phyloP scores from a whole-genome alignment of 2,329 filamentous ascomycete genomes.

The Beauveria caledonica region DNA sequence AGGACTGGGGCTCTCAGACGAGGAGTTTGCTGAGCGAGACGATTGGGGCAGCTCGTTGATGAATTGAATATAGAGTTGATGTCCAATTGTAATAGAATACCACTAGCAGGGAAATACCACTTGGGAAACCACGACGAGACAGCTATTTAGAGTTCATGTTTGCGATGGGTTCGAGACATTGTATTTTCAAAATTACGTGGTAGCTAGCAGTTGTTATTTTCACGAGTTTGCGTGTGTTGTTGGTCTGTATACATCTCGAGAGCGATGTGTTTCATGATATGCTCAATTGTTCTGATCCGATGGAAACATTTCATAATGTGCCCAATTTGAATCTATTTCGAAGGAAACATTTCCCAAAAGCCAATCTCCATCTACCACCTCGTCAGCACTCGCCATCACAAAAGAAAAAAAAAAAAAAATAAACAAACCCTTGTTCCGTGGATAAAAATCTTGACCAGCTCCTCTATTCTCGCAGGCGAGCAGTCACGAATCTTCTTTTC shows the following conservation, averaged over 20 bases:
- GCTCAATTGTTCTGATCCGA: too few species aligned
- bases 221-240: not conserved
- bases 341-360: conserved; percentile 47
- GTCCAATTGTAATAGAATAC: too few species aligned
- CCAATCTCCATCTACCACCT: conserved; percentile 41
- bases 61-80: too few species aligned
- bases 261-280: too few species aligned
- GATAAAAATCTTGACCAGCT: conserved; percentile 76
- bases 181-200: not conserved
- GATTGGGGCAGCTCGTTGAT: conserved; percentile 5
- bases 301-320: too few species aligned
- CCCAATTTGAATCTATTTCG: conserved; percentile 12
- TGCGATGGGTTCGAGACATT: not conserved
- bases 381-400: not conserved
- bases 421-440: conserved; percentile 69
- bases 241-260: too few species aligned
- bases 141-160: not conserved
- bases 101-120: not conserved
- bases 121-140: too few species aligned
- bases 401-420: too few species aligned
- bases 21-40: not conserved
- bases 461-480: conserved; percentile 67
- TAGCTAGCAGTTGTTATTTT: not conserved
- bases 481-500: conserved; percentile 68
- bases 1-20: not conserved